Base-by-base conservation (phyloP, 768 basidiomycete genomes). In the Agrocybe pediades region DNA sequence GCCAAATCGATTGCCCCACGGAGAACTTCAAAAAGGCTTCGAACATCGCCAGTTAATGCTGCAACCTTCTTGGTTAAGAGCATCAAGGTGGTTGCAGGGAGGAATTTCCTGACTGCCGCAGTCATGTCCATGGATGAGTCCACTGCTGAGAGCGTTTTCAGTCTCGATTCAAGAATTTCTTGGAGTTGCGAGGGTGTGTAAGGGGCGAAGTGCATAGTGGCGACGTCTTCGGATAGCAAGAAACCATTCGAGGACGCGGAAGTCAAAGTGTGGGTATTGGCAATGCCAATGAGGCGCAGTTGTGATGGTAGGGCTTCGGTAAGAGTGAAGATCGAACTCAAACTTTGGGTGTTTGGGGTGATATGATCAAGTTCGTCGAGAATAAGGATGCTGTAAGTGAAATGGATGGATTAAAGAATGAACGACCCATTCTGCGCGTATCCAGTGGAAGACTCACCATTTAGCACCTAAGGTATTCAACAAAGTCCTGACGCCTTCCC, bases 301-400 rank as follows among this genome's bases (percentile, higher is more conserved):
- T 70, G 72, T 9, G 79, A 68, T 1, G 80, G 66, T 46, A 82
- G 71, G 3, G 77, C 68, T 46, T 81, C 77, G 9, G 87, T 80
- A n/a, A 93, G 74, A 4, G 83, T 76, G 68, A 94, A 91, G 42
- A 95, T 70, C 9, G 84, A 71, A 2, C 79, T 66, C 42, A 93
- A 74, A 8, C 81, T 70, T 59, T 84, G 82, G 1, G 80, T 59
- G 9, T 82, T 84, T 2, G 84, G 76, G 15, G 84, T 81, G 57
- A 92, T 83, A 65, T 93, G 90, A 65, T 95, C 92, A 33, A 95
- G 80, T 66, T 95, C 92, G 65, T 95, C 92, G 26, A 95, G 82
- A 45, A 95, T 77, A 51, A 95, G 72, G 41, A 95, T 72, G 59
- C 90, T 92, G 45, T n/a, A n/a, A n/a, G n/a, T n/a, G n/a, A n/a